Percentiles rank a stretch among this genome's conserved stretches.
Conservation (phyloP, 2,329 filamentous ascomycete species). For the Penicillium sp. region DNA sequence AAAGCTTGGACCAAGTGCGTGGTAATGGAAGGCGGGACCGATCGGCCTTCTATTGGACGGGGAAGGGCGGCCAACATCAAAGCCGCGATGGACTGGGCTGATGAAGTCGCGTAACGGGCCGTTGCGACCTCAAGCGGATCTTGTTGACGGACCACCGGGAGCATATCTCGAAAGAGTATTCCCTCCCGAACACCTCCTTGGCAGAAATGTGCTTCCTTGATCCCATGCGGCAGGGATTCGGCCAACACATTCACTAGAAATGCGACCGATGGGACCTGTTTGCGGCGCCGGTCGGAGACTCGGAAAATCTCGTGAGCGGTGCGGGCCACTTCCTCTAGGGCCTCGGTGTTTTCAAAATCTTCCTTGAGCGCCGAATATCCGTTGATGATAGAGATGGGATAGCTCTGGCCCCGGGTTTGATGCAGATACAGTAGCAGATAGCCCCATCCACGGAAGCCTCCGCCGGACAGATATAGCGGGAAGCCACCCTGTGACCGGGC, state of each 20-base stretch:
- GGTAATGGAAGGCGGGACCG: conserved; percentile 27
- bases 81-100: conserved; percentile 47
- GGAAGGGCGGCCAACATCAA: conserved; percentile 53
- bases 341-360: conserved; percentile 31
- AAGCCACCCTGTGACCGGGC: conserved; percentile 53
- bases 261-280: conserved; percentile 79
- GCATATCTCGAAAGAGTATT: conserved; percentile 67
- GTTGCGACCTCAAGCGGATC: conserved; percentile 67
- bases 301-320: conserved; percentile 56
- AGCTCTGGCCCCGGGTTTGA: conserved; percentile 60
- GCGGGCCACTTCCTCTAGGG: conserved; percentile 26
- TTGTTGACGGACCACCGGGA: conserved; percentile 57
- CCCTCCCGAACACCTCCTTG: conserved; percentile 84
- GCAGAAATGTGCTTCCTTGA: conserved; percentile 76
- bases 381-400: conserved; percentile 78
- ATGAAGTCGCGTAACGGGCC: conserved; percentile 47
- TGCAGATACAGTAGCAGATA: conserved; percentile 81
- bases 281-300: conserved; percentile 73
- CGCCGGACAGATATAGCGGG: conserved; percentile 79
- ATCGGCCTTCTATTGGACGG: conserved; percentile 16
- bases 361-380: conserved; percentile 62
- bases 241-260: conserved; percentile 73
- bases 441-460: conserved; percentile 85
- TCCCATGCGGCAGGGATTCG: conserved; percentile 62
- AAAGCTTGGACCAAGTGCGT: conserved; percentile 30